Base-by-base conservation (phyloP, 1,139 yeast species). In the Chernovozyma aurita region DNA sequence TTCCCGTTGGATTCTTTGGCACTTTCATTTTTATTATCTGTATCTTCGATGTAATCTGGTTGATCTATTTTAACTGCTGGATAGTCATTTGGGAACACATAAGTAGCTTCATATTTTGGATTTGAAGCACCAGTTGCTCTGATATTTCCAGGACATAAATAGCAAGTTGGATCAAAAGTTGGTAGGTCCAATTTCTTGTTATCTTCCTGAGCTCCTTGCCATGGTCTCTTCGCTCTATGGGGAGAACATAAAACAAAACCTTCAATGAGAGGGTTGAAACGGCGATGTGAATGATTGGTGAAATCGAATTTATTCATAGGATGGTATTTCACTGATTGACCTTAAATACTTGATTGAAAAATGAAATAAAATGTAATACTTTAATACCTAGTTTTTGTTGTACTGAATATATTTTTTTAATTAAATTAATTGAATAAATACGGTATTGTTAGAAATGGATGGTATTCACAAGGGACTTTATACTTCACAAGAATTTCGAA, bases 131-230 rank as follows among this genome's bases (percentile, higher is more conserved):
- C 82, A 24, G 78, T 73, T 27, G 85, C 84, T 31, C 92, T 69
- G 12, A 65, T 60, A 53, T 83, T 83, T 4, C 87, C 80, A 1
- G 92, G 90, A 54, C 92, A 83, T 44, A 83, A 63, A 59, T 78
- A 83, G 56, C 92, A 83, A 43, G 73, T 73, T 21, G 76, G 74
- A 49, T 83, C 92, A 50, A 76, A 80, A 30, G 53, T 61, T 1
- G 85, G 82, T 42, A 73, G 62, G 28, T 57, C 49, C 16, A 63
- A 66, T 36, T 59, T 65, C 37, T 58, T 57, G 18, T 70, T 59
- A 32, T 65, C 69, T 53, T 83, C 90, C 45, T 78, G 70, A 45
- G 81, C 85, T 33, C 90, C 90, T 55, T 80, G 85, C 92, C 90
- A 83, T 17, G 88, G 90, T 46, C 92, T 71, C 55, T 81, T 80